phyloP scores from a whole-genome alignment of 768 basidiomycete genomes.

The Mycena rosella region DNA sequence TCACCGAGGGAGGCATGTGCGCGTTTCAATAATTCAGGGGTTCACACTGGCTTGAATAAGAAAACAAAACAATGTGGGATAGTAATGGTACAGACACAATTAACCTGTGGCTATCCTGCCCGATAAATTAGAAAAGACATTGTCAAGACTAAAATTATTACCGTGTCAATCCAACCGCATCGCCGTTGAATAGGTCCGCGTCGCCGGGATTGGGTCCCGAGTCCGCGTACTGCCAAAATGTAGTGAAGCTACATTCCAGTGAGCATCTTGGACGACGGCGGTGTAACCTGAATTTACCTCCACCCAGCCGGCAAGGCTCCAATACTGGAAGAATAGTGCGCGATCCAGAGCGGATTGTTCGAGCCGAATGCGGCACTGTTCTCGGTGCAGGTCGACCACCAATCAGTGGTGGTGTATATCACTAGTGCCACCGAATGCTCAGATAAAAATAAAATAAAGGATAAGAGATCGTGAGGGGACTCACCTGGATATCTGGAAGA shows the following conservation, averaged over 20 bases:
- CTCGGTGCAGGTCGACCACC: slow-evolving; percentile 79
- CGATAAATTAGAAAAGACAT: not conserved
- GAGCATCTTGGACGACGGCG: not conserved
- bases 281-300: slow-evolving; percentile 46
- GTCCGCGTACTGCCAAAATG: slow-evolving; percentile 75
- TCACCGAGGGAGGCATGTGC: no score
- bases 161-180: slow-evolving; percentile 56
- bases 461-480: slow-evolving; percentile 9
- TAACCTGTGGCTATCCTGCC: slow-evolving; percentile 21
- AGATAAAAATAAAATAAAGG: not conserved
- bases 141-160: slow-evolving; percentile 29
- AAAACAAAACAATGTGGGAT: no score
- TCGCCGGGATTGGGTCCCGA: slow-evolving; percentile 70
- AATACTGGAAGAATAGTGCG: slow-evolving; percentile 61
- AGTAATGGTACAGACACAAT: no score
- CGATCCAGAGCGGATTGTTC: slow-evolving; percentile 73
- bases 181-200: slow-evolving; percentile 69
- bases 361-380: slow-evolving; percentile 63
- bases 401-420: slow-evolving; percentile 74
- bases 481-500: slow-evolving; percentile 55
- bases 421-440: slow-evolving; percentile 46
- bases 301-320: slow-evolving; percentile 73
- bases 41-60: no score
- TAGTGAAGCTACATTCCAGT: slow-evolving; percentile 51
- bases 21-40: no score